Conservation (phyloP, 2,329 filamentous ascomycete species). For the Diplodia corticola region DNA sequence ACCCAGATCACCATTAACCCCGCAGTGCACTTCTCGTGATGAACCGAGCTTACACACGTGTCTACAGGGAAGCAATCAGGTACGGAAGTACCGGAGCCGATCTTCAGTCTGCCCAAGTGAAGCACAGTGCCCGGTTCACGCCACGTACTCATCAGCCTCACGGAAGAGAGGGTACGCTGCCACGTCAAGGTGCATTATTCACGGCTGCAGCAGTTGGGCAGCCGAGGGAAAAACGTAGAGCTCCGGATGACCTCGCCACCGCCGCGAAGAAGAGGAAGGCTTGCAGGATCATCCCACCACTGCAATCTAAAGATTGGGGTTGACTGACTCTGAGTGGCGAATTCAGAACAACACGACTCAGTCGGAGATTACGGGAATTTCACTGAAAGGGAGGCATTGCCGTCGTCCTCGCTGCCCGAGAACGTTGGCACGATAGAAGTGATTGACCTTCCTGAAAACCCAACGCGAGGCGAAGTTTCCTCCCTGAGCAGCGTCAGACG, state of each 20-base stretch:
- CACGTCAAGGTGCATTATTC: neutral
- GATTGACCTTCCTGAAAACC: neutral
- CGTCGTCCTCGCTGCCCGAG: neutral
- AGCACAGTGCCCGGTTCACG: neutral
- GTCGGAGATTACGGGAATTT: neutral
- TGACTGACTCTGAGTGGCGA: neutral
- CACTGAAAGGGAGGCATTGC: neutral
- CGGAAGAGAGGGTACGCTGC: neutral
- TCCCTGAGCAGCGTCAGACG: neutral
- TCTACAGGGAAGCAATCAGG: neutral
- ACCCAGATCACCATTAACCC: neutral
- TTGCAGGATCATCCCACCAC: neutral
- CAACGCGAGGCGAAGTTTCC: neutral
- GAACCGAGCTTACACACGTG: neutral
- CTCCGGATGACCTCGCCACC: neutral
- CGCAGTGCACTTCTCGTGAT: neutral
- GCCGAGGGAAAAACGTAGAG: neutral
- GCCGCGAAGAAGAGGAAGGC: neutral
- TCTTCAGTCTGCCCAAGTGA: neutral
- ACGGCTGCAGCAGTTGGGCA: neutral
- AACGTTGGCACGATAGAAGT: neutral
- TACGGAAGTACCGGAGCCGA: neutral
- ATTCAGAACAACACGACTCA: neutral
- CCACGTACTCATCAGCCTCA: neutral
- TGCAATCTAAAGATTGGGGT: neutral